Base-by-base conservation (phyloP, 2,329 filamentous ascomycete species). In the Colletotrichum gigasporum region DNA sequence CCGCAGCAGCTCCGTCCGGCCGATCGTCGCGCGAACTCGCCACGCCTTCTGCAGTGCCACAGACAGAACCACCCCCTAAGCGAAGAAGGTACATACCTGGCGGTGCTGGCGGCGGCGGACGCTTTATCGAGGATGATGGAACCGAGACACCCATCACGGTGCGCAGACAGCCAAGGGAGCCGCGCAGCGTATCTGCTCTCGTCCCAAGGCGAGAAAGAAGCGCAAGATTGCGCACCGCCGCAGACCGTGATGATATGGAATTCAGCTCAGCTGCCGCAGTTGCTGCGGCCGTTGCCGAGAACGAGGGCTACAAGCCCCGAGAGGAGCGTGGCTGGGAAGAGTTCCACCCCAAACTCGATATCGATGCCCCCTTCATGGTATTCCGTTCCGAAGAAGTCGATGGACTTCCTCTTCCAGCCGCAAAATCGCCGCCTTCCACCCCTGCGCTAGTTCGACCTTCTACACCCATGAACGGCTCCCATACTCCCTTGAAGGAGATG, bases 281-380 rank as follows among this genome's bases (percentile, higher is more conserved):
- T 22, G 93, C 94, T 52, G 94, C 93, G 5, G 91, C 92, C 4
- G 91, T 96, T 63, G 92, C 93, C 70, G 94, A 97, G 74, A 94
- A 90, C 71, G 96, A 98, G 81, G 94, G 95, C 52, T 98, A 98
- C 79, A 99, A 99, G 76, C 96, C 96, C 30, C 87, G 96, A 73
- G 96, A 99, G 79, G 96, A 99, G 80, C 90, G 95, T 67, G 93
- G 93, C 54, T 99, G 95, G 94, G 94, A 97, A 73, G 96, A 99
- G 75, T 98, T 98, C 69, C 96, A 99, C 77, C 94, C 93, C 0
- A 93, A 97, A 71, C 87, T 99, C 54, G 94, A 98, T 79, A 94
- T 97, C 50, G 93, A 97, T 60, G 86, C 86, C 11, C 87, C 87
- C 4, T 91, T 97, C 68, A 88, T 91, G 69, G 83, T 97, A 3